Base-by-base conservation (phyloP, 192 early-diverging fungal species). In the Dissophora globulifera region DNA sequence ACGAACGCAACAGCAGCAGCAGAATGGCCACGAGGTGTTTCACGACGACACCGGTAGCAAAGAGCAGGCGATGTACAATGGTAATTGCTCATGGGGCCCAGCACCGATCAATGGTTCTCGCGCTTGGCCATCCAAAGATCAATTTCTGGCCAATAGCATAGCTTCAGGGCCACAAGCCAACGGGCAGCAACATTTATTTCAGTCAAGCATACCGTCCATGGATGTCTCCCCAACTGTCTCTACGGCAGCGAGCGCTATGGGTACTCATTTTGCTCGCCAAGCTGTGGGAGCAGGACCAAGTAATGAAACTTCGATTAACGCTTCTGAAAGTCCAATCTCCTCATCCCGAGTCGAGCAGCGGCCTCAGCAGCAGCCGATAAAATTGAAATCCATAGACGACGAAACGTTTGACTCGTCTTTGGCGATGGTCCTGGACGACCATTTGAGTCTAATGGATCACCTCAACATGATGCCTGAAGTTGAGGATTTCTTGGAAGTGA, bases 341-440 rank as follows among this genome's bases (percentile, higher is more conserved):
- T n/a, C n/a, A n/a, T n/a, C n/a, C n/a, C n/a, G n/a, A n/a, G n/a
- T n/a, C n/a, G n/a, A n/a, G n/a, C n/a, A n/a, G n/a, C 4, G n/a
- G 15, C 26, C 15, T 16, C 42, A 45, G 23, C 43, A 19, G 35
- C 42, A 20, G 10, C 9, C 27, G 2, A 25, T 65, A 20, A 65
- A 65, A 38, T 11, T 29, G 0, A 51, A 65, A 17, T 32, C 50
- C 17, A 45, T 65, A 12, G 62, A 65, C 0, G 62, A 65, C 17
- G 51, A 65, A 0, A 15, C 50, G 9, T 65, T 65, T 25, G 62
- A 54, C 30, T 55, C 62, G 9, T 65, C 62, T 2, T 33, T 65
- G 30, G 51, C 62, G 0, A 65, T 65, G 62, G 50, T 65, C 1
- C 27, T 65, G 51, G 51, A 65, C n/a, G 62, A 65, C 17, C 62